Evolutionary conservation across 2,329 filamentous ascomycete species (phyloP), one percentile per base, ranked within the genome.

Genomic region (Hawksworthiomyces lignivorus): DNA sequence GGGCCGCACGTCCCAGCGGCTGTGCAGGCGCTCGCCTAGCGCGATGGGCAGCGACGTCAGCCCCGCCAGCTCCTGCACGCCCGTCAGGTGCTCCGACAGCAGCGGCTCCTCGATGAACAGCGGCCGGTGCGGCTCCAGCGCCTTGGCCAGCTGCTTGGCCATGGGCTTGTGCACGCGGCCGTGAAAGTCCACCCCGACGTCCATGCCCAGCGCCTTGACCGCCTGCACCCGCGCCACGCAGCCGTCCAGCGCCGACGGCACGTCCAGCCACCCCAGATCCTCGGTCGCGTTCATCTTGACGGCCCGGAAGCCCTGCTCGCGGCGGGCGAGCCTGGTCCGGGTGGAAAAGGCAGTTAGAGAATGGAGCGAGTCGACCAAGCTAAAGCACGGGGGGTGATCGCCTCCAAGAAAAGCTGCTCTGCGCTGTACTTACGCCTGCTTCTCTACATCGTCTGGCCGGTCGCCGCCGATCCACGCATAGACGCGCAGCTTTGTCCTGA

Each of bases 261-360:
- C 75, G 56, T 84, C 81, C 3, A 84, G 65, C 78, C 79, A 83
- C 52, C 75, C 75, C 7, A 82, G 54, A 50, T 83, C 80, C 55
- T 79, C 78, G 2, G 80, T 84, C 8, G 73, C 80, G 54, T 84
- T 83, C 80, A 84, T 84, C 57, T 84, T 84, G 41, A 83, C 68
- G 9, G 70, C 65, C 6, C 58, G 72, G 55, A 80, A 73, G 2
- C 75, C 75, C 60, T 79, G 75, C 12, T 61, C 63, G 48, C 70
- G 67, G 8, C 76, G 66, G 7, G 62, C 66, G 55, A 70, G 66
- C 2, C 69, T 73, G 41, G 3, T n/a, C n/a, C n/a, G n/a, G n/a
- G n/a, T n/a, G n/a, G n/a, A 26, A 12, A 26, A 26, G 19, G n/a
- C 7, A 8, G 20, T 32, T 43, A 39, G 29, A n/a, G n/a, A n/a